Conservation (phyloP, 106 monocot species). For the Chionographis japonica region DNA sequence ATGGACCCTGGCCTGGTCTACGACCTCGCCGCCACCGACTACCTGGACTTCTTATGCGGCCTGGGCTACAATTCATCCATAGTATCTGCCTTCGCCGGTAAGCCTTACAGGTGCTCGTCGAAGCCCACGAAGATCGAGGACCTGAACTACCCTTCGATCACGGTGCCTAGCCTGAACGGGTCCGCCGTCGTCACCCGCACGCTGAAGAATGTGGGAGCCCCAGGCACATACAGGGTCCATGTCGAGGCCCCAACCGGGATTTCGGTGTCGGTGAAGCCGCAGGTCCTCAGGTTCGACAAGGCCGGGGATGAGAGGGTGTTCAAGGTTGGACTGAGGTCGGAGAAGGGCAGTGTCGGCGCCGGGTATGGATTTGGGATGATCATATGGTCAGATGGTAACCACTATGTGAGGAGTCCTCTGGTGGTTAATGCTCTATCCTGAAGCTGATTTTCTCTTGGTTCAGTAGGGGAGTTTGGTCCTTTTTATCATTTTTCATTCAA, state of each 20-base stretch:
- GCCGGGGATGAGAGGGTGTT: slow-evolving; percentile 49
- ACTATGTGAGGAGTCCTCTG: slow-evolving; percentile 30
- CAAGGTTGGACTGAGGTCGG: slow-evolving; percentile 21
- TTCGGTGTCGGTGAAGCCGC: slow-evolving; percentile 35
- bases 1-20: slow-evolving; percentile 55
- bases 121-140: slow-evolving; percentile 21
- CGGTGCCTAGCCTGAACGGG: slow-evolving; percentile 11
- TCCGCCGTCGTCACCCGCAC: slow-evolving; percentile 25
- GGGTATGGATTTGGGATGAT: slow-evolving; percentile 34
- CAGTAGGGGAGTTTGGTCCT: no score
- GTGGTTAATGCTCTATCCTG: slow-evolving; percentile 19
- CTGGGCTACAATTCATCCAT: slow-evolving; percentile 28
- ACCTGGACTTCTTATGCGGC: slow-evolving; percentile 44
- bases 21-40: slow-evolving; percentile 30
- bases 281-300: slow-evolving; percentile 25
- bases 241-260: slow-evolving; percentile 27
- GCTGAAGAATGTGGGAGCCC: slow-evolving; percentile 58
- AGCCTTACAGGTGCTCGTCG: slow-evolving; percentile 25
- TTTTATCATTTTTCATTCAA: no score
- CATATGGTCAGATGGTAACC: slow-evolving; percentile 40
- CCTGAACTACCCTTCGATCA: slow-evolving; percentile 77
- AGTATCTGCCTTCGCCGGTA: slow-evolving; percentile 5
- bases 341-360: neutral
- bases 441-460: neutral
- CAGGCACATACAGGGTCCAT: slow-evolving; percentile 40